Base-by-base conservation (phyloP, 208 protist species). In the Leishmania gerbilli region DNA sequence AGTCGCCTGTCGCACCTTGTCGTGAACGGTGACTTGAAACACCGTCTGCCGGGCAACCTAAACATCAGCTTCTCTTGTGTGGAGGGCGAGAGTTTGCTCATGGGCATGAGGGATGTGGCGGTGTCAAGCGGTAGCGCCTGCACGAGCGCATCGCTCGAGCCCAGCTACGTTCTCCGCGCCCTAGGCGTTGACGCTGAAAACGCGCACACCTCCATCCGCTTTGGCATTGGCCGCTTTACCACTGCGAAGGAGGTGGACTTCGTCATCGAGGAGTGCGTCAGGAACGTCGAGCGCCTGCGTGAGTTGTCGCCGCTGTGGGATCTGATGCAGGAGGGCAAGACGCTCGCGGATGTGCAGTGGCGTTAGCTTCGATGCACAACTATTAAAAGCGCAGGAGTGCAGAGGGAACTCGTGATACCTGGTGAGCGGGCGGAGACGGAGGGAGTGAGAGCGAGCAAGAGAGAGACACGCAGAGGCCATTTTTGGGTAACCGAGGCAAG, bases 41-140 rank as follows among this genome's bases (percentile, higher is more conserved):
- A 87, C 5, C 93, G 98, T 37, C 99, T 99, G 81, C 92, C 89
- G 34, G 99, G 99, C 67, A 99, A 98, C 87, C 84, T 99, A 19
- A 99, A 99, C 92, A 90, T 99, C 62, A 99, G 97, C 49, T 99
- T 99, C 88, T 93, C 96, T 0, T 99, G 98, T 81, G 99, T 99
- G 9, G 99, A 99, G 91, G 99, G 99, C 55, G 99, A 99, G 88
- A 98, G 93, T 56, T 84, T 99, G 56, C 90, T 99, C 55, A 99
- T 99, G 99, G 99, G 97, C 0, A 98, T 99, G 84, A 99, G 99
- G 87, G 89, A 98, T 55, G 89, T 99, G 49, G 99, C 98, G 2
- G 93, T 99, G 55, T 98, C 95, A 9, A 98, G 95, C 76, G 99
- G 99, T n/a, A 98, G 93, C 79, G 99, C 99, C 1, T 99, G 99